phyloP scores from a whole-genome alignment of 2,329 filamentous ascomycete genomes.

The Didymella keratinophila region DNA sequence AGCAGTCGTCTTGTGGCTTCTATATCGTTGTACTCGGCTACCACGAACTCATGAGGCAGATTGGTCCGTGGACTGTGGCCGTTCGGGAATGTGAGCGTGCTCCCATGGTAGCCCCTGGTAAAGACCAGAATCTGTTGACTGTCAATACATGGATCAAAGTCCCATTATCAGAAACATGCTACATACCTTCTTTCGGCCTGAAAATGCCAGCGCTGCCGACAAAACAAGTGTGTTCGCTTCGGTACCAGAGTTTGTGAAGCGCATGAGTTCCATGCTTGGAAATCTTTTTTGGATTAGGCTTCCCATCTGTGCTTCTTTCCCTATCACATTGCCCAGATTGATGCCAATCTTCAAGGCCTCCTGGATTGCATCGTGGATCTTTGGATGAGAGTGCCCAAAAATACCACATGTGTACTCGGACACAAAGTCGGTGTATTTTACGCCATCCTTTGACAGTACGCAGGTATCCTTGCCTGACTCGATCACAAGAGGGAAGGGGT shows the following conservation, averaged over 20 bases:
- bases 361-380: neutral
- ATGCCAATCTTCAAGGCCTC: neutral
- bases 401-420: neutral
- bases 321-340: neutral
- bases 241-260: neutral
- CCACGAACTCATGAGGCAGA: neutral
- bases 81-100: neutral
- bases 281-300: neutral
- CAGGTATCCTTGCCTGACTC: neutral
- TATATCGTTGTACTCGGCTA: neutral
- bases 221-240: neutral
- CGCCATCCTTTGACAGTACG: neutral
- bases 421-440: neutral
- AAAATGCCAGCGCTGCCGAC: neutral
- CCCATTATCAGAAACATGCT: neutral
- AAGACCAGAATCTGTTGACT: neutral
- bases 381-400: neutral
- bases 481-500: neutral
- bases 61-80: neutral
- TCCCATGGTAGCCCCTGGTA: neutral
- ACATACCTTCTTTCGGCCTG: neutral
- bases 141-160: neutral
- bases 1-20: neutral
- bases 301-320: neutral
- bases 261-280: neutral